Percentiles rank a stretch among this genome's conserved stretches.
phyloP scores from a whole-genome alignment of 2,329 filamentous ascomycete species.

The Albophoma yamanashiensis region DNA sequence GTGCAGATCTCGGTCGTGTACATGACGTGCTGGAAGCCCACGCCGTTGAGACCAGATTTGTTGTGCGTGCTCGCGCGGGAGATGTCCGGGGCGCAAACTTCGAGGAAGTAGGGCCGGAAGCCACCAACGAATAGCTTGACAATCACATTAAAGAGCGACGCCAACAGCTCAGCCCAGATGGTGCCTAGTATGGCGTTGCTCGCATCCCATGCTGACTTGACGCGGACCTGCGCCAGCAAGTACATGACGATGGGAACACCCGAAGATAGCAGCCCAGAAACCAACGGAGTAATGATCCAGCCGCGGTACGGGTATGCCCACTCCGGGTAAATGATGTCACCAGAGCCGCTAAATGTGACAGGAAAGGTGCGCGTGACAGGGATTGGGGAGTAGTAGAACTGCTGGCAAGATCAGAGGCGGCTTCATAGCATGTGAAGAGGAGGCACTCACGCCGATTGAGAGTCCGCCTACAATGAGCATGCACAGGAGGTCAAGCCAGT shows the following conservation, averaged over 20 bases:
- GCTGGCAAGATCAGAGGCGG: background rate
- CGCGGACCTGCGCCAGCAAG: conserved; percentile 44
- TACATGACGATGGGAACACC: conserved; percentile 48
- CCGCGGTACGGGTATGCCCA: conserved; percentile 54
- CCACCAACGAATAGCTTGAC: conserved; percentile 58
- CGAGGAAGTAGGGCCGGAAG: conserved; percentile 52
- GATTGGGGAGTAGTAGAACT: conserved; percentile 44
- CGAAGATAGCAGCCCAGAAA: conserved; percentile 44
- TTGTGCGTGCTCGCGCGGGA: conserved; percentile 28
- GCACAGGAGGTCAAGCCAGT: conserved; percentile 48
- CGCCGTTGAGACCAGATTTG: conserved; percentile 25
- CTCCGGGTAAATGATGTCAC: conserved; percentile 52
- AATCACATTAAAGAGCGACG: conserved; percentile 54
- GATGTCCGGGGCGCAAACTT: conserved; percentile 50
- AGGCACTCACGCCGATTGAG: conserved; percentile 18
- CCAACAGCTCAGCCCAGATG: conserved; percentile 46
- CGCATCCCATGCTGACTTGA: conserved; percentile 46
- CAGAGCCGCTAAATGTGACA: conserved; percentile 43
- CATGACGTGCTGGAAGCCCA: conserved; percentile 50
- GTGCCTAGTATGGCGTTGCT: conserved; percentile 54
- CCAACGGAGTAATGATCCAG: conserved; percentile 50
- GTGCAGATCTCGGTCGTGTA: conserved; percentile 55
- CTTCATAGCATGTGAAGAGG: background rate
- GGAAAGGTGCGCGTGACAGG: conserved; percentile 50
- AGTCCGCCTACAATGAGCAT: conserved; percentile 39